Base-by-base conservation (phyloP, 768 basidiomycete species). In the Collybia sp. region DNA sequence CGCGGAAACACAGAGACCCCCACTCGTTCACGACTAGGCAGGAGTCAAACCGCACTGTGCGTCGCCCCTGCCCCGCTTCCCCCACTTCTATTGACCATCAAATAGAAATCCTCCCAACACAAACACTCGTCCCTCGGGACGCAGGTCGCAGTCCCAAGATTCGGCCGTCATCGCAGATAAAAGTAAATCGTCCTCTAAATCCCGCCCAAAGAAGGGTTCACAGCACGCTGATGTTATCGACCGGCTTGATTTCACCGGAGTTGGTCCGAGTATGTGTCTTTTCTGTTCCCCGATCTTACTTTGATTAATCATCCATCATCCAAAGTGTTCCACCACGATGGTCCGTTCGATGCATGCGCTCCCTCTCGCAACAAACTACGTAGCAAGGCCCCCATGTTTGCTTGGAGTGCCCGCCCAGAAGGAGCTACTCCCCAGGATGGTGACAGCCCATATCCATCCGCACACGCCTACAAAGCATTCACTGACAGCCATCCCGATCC, bases 321-420 rank as follows among this genome's bases (percentile, higher is more conserved):
- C 20, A 43, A 53, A 93, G 90, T 88, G 81, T 88, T 93, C 67
- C 90, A 93, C 58, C 90, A 93, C 58, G 91, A 93, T 57, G 90
- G 90, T 25, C 91, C 90, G 11, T 93, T 93, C 61, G 90, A 93
- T 59, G 91, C 90, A 20, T 92, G 89, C 59, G 90, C 90, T 2
- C 90, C 90, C 1, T 92, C 90, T 40, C 85, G 91, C 58, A 93
- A 93, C 68, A 79, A 80, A 39, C 80, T 88, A 55, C 82, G 77
- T 53, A 79, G 75, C 58, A 83, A 81, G 59, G 90, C 91, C 9
- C 90, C 90, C 40, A 84, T 93, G 81, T 72, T 82, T 52, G 87
- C 90, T 19, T 93, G 88, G 88, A 72, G 64, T 49, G 54, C 53
- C 30, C 54, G 60, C 10, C 66, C 62, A 20, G 72, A 63, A 19